Conservation (phyloP, 805 yeast genomes). For the Ogataea trehaloabstinens region DNA sequence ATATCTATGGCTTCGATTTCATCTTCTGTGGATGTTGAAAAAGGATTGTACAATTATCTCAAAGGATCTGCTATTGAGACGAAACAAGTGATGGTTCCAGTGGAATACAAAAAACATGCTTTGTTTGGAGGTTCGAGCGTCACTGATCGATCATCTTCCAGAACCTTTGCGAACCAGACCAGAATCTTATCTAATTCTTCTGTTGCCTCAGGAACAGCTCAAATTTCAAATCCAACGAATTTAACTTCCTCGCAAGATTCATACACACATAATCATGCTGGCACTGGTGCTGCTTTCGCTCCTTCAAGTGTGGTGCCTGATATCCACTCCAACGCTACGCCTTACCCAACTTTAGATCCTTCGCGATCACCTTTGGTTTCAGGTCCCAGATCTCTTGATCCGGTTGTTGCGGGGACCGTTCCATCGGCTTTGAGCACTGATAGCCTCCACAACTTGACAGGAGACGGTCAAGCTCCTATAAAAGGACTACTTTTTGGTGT, state of each 20-base stretch:
- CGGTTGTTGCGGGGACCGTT: background rate
- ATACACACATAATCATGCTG: background rate
- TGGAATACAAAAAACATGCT: constrained; percentile 70
- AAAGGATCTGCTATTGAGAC: constrained; percentile 31
- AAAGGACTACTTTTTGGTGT: constrained; percentile 68
- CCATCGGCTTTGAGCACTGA: background rate
- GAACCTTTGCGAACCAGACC: constrained; percentile 3
- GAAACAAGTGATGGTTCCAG: constrained; percentile 51
- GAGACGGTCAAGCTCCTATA: constrained; percentile 4
- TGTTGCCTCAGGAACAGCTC: constrained; percentile 2
- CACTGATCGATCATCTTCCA: background rate
- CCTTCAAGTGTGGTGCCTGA: background rate
- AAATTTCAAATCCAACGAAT: constrained; percentile 1
- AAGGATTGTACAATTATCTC: constrained; percentile 71
- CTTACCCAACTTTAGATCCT: constrained; percentile 30
- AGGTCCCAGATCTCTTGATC: constrained; percentile 26
- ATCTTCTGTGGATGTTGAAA: constrained; percentile 75
- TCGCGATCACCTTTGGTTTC: constrained; percentile 14
- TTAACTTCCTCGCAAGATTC: constrained; percentile 3
- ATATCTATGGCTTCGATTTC: constrained; percentile 75
- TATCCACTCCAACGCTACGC: background rate
- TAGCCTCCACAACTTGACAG: constrained; percentile 1
- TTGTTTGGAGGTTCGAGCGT: constrained; percentile 36
- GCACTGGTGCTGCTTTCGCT: background rate
- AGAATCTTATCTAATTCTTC: constrained; percentile 4